These are phyloP conservation scores for Testicularia cyperi DNA, from an alignment of 1,284 basidiomycete species.

Conservation along the genomic window DNA sequence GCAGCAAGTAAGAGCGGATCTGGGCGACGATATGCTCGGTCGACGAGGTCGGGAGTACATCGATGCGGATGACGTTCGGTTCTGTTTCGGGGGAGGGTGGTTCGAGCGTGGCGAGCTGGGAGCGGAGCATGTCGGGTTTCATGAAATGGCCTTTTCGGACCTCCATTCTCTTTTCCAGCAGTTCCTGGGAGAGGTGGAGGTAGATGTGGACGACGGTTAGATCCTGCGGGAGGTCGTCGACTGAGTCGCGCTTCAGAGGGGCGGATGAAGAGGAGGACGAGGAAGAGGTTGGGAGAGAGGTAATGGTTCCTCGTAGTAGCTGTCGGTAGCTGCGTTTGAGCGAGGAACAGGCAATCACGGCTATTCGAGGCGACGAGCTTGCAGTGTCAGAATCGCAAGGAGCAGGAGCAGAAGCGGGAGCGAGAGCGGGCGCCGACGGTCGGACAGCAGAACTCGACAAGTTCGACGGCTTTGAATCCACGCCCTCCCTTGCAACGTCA, in stretches of 20 bases:
- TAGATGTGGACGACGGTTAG: constrained; percentile 74
- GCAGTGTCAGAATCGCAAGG: not conserved
- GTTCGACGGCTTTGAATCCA: too few relatives aligned
- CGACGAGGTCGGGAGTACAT: constrained; percentile 2
- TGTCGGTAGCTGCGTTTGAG: constrained; percentile 79
- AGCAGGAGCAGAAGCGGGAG: too few relatives aligned
- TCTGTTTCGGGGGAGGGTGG: constrained; percentile 63
- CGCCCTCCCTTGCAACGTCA: too few relatives aligned
- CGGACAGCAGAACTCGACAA: not conserved
- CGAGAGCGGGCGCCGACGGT: not conserved
- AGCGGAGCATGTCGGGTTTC: constrained; percentile 82
- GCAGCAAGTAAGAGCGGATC: too few relatives aligned
- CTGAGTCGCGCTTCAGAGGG: too few relatives aligned
- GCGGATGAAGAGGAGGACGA: too few relatives aligned
- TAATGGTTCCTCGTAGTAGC: constrained; percentile 66
- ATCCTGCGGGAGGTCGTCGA: constrained; percentile 1
- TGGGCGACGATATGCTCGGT: constrained; percentile 6
- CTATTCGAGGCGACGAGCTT: not conserved
- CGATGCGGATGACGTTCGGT: constrained; percentile 6
- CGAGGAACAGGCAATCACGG: constrained; percentile 81
- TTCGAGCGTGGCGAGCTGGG: constrained; percentile 79
- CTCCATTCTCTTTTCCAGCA: constrained; percentile 72
- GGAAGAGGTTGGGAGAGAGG: too few relatives aligned
- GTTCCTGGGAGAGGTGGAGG: constrained; percentile 70
- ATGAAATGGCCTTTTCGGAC: constrained; percentile 80